Evolutionary conservation across 1,284 basidiomycete genomes (phyloP), one percentile per base, ranked within the genome.

Genomic region (Apiotrichum akiyoshidainum): DNA sequence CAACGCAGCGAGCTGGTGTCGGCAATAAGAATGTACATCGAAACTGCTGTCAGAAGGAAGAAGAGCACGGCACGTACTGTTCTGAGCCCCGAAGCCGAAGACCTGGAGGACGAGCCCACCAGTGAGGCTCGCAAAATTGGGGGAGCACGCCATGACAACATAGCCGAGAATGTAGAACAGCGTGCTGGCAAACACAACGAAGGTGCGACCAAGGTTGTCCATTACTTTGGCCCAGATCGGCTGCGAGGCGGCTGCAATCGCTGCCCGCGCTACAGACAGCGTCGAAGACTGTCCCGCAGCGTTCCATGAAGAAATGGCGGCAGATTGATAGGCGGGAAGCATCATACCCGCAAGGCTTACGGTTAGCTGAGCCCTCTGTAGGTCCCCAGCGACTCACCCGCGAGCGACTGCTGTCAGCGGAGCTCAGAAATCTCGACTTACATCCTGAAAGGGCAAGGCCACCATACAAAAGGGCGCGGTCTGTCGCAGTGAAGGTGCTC

Each of bases 181-280:
- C 35, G 70, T 61, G 12, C 63, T 45, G 26, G 61, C 37, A 31
- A 60, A 48, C 5, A 86, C 88, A 0, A 88, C 79, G 59, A 81
- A 79, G 1, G 78, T 78, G 46, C 81, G 78, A 4, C 81, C 81
- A 12, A 81, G 69, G 34, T 88, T 83, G 69, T 92, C 89, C 5
- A 87, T 84, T 35, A 90, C 74, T 75, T 90, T 90, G 3, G 89
- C 89, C 66, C 89, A 86, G 45, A 89, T 81, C 1, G 89, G 89
- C 77, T 91, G 91, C 31, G 87, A 83, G 39, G 85, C 81, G 21
- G 85, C 84, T 53, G 85, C 79, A 56, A 82, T 79, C 68, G 81
- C 79, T 1, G 79, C 76, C 44, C 55, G 55, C 31, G 46, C 49
- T 17, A 61, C 59, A 21, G 44, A 44, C 39, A 61, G 48, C 13